These are phyloP conservation scores for Diaporthe aspalathi DNA, from an alignment of 2,329 filamentous ascomycete genomes.

Conservation along the genomic window DNA sequence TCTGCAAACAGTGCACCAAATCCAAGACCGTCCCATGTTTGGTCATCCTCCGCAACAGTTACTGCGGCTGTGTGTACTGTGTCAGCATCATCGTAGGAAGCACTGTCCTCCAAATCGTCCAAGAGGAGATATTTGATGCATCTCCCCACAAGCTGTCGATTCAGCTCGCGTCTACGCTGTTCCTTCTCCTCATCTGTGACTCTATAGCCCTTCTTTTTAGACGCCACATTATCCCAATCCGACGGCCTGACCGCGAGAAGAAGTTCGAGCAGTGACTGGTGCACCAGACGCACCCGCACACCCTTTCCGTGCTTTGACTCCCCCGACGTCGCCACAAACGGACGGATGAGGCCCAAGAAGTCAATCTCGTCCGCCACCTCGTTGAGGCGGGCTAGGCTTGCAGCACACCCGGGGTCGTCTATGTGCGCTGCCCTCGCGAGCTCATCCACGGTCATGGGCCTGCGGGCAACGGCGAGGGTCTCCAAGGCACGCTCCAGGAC, in stretches of 20 bases:
- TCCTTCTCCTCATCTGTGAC: neutral
- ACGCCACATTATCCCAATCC: neutral
- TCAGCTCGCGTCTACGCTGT: neutral
- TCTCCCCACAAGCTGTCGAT: neutral
- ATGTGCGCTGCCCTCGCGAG: neutral
- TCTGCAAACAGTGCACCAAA: neutral
- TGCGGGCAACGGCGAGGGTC: neutral
- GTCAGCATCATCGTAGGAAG: neutral
- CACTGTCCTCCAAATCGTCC: neutral
- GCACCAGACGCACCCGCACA: neutral
- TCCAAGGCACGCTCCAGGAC: conserved; percentile 15
- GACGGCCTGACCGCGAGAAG: neutral
- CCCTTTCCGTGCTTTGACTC: neutral
- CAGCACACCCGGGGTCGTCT: neutral
- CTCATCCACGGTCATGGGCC: conserved; percentile 8
- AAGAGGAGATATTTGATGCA: conserved; percentile 3
- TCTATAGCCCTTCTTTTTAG: neutral
- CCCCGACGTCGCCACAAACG: neutral
- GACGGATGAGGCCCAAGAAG: neutral
- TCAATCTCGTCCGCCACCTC: neutral
- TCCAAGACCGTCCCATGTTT: neutral
- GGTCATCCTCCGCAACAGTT: neutral
- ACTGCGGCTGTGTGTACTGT: neutral
- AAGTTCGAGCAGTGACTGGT: conserved; percentile 3
- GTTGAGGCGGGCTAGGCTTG: neutral